phyloP scores from a whole-genome alignment of 2,329 filamentous ascomycete species.

The Xylariaceae sp. region DNA sequence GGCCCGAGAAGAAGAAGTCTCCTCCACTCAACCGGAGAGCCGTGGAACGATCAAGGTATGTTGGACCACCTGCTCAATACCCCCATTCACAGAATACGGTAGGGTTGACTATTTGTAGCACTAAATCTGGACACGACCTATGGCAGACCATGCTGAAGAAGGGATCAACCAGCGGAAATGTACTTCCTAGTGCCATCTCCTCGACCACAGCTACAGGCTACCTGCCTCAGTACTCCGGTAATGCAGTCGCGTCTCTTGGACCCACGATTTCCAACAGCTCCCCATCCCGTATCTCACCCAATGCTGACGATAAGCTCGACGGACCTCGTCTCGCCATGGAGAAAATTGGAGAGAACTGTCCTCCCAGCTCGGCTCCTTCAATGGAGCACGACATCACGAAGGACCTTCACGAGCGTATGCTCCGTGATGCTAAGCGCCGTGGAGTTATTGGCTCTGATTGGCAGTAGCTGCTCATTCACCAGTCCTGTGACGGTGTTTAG shows the following conservation, averaged over 20 bases:
- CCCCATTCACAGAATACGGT: neutral
- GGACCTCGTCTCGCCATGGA: slow-evolving; percentile 37
- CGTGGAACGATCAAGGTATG: slow-evolving; percentile 42
- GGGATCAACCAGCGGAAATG: slow-evolving; percentile 55
- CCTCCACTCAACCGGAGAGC: slow-evolving; percentile 28
- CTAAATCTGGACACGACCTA: slow-evolving; percentile 52
- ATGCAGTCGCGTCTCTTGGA: slow-evolving; percentile 58
- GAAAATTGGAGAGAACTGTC: slow-evolving; percentile 55
- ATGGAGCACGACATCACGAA: slow-evolving; percentile 41
- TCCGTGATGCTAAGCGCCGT: slow-evolving; percentile 43
- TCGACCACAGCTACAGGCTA: slow-evolving; percentile 62
- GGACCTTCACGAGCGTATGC: slow-evolving; percentile 41
- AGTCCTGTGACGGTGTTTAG: neutral
- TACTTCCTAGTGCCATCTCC: slow-evolving; percentile 56
- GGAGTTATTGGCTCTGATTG: slow-evolving; percentile 42
- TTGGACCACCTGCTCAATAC: neutral
- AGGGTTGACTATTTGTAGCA: slow-evolving; percentile 40
- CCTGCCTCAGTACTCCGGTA: slow-evolving; percentile 59
- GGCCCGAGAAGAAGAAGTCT: slow-evolving; percentile 31
- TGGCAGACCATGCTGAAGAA: slow-evolving; percentile 60
- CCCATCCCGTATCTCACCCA: slow-evolving; percentile 38
- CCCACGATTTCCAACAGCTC: slow-evolving; percentile 50
- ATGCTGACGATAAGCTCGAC: slow-evolving; percentile 36
- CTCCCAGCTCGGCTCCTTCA: slow-evolving; percentile 44
- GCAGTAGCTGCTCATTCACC: slow-evolving; percentile 30